Evolutionary conservation across 306 rosid genomes (phyloP), one percentile per base, ranked within the genome.

Genomic region (Medicago arabica): DNA sequence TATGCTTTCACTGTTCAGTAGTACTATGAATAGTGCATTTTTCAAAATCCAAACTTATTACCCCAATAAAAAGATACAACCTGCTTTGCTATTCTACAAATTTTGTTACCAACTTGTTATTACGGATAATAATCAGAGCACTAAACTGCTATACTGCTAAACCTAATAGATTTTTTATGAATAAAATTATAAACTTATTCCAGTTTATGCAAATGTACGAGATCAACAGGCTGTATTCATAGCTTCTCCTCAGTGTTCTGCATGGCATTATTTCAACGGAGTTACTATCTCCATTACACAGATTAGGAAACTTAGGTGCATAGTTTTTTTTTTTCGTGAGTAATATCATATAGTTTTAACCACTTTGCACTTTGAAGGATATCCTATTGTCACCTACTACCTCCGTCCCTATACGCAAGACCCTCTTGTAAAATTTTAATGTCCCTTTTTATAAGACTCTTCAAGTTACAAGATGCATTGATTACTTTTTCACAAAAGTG

Each of bases 181-280:
- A 72, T 18, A 53, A 53, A 46, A 49, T n/a, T 15, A 49, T 49
- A 15, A 0, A 49, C 43, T 65, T 43, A 72, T 64, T 79, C 54
- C 51, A 67, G 59, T 57, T 9, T 55, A 7, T 55, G 13, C 13
- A 55, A 2, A 55, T 19, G 23, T 23, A 25, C 19, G 17, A 25
- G 17, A 64, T 64, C 28, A 8, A 64, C 76, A 46, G 34, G 44
- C 54, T 67, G 69, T 67, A 60, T 55, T 17, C 76, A 46, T 69
- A 44, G 60, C 51, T 34, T 31, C 63, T 13, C 16, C 69, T 59
- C 9, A 8, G 70, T 9, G 63, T 14, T 77, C 63, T 59, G 61
- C 63, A 58, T 63, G 18, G 10, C 13, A 17, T 36, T 69, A 55
- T 60, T 47, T 68, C 21, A 55, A 38, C 11, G 21, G 11, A 70